Evolutionary conservation across 2,329 filamentous ascomycete genomes (phyloP), one percentile per base, ranked within the genome.

Genomic region (Aspergillus tubingensis): DNA sequence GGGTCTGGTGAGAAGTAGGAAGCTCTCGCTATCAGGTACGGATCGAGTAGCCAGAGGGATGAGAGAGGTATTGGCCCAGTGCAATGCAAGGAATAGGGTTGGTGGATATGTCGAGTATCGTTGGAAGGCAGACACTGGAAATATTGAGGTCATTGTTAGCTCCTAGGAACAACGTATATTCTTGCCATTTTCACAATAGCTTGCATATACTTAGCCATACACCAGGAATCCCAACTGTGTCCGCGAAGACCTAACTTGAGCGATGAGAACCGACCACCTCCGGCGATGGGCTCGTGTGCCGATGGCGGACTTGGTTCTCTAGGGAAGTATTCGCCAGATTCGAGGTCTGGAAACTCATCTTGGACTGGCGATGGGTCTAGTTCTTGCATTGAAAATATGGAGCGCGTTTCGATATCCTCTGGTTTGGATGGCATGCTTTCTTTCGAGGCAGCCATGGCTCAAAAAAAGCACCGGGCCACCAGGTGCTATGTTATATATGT

Each of bases 71-170:
- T 93, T 96, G 70, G 88, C 83, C 63, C 95, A 81, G 79, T 96
- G 92, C 59, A 95, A 82, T 30, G 86, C 82, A 36, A 89, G 84
- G 79, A 94, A 96, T 66, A 91, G 79, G 63, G 86, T 86, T 71
- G 91, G 93, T 65, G 90, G 87, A 79, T 96, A 96, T 67, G 90
- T 92, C 1, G 92, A 95, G 81, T 96, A 96, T 74, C 87, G 89
- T 76, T 98, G 95, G 38, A 95, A 82, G 51, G 90, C 86, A 5
- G 84, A 84, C 56, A 96, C 89, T 91, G 65, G 30, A 27, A 3
- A 30, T 6, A 8, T 8, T 17, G 32, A 30, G 23, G 53, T 50
- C 15, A 32, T 21, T 49, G 55, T 43, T 43, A 41, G 43, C 41
- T 19, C 25, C 38, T 11, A 5, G 4, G 32, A 10, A 32, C 15